Base-by-base conservation (phyloP, 331 rosid species). In the Phaseolus coccineus region DNA sequence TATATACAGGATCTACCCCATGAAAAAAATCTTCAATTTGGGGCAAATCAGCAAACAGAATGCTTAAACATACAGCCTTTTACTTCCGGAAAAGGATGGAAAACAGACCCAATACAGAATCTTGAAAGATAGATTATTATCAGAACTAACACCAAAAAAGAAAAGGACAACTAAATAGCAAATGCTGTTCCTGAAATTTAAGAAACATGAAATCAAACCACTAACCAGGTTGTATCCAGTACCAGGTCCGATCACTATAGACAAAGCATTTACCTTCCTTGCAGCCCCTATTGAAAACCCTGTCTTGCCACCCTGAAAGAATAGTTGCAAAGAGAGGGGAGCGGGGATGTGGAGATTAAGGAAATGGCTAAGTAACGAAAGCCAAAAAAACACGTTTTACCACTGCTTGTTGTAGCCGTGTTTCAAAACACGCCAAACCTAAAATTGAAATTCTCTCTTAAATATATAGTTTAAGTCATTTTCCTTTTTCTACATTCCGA, bases 181-280 rank as follows among this genome's bases (percentile, higher is more conserved):
- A 53, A 63, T 3, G 59, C 3, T 48, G 44, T 37, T 70, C 40
- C 44, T 35, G 66, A 79, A 58, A 71, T 64, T 56, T 50, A 74
- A 40, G 40, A 52, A 71, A 42, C 52, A 48, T 39, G 69, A 56
- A 79, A 61, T 33, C 24, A 68, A 10, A 74, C 87, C 57, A 78
- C 86, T 84, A 67, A 95, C 98, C 98, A 83, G 81, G 88, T 91
- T 95, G 88, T 95, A 95, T 73, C 99, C 99, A 79, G 97, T 82
- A 73, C 99, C 99, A 11, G 99, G 92, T 70, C 99, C 99, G 85
- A 95, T 93, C 69, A 89, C 90, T 82, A 95, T 80, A 84, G 98
- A 90, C 80, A 83, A 57, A 47, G 76, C 65, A 52, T 87, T 87
- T 70, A 91, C 88, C 87, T 86, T 95, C 87, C 87, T 91, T 22